Evolutionary conservation across 2,329 filamentous ascomycete genomes (phyloP).

Genomic region (Xylariaceae sp.): DNA sequence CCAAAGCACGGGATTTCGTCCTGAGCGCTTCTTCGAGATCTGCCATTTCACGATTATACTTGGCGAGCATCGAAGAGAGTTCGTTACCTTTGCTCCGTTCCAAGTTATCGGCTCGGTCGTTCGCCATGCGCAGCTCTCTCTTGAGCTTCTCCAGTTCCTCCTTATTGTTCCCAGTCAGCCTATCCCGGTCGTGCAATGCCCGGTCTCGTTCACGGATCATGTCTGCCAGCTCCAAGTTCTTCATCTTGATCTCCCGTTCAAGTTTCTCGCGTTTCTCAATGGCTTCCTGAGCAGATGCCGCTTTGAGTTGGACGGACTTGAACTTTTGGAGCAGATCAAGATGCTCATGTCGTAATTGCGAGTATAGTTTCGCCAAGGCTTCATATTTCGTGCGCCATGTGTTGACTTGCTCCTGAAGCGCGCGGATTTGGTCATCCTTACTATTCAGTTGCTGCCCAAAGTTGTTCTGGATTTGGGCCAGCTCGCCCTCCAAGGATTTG

Average conservation of each 20-base stretch:
- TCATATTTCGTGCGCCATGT: conserved; percentile 98
- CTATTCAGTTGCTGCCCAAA: conserved; percentile 79
- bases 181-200: conserved; percentile 87
- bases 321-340: conserved; percentile 92
- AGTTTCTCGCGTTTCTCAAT: conserved; percentile 93
- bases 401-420: conserved; percentile 94
- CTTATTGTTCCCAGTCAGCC: conserved; percentile 76
- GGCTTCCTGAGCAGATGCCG: conserved; percentile 92
- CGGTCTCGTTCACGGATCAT: conserved; percentile 97
- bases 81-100: conserved; percentile 93
- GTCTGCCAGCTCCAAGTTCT: conserved; percentile 96
- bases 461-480: conserved; percentile 75
- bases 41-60: conserved; percentile 95
- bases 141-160: conserved; percentile 93
- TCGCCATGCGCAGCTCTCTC: conserved; percentile 85
- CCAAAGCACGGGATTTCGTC: conserved; percentile 80
- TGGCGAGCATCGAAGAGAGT: conserved; percentile 86
- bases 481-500: conserved; percentile 84
- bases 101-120: conserved; percentile 85
- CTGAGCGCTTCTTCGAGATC: conserved; percentile 89
- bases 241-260: conserved; percentile 96
- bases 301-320: conserved; percentile 93
- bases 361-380: conserved; percentile 92
- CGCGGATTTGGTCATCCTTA: conserved; percentile 89
- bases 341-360: conserved; percentile 90